Percentiles rank a stretch among this genome's conserved stretches.
Evolutionary conservation across 768 basidiomycete species (phyloP).

Genomic region (Fibroporia radiculosa): DNA sequence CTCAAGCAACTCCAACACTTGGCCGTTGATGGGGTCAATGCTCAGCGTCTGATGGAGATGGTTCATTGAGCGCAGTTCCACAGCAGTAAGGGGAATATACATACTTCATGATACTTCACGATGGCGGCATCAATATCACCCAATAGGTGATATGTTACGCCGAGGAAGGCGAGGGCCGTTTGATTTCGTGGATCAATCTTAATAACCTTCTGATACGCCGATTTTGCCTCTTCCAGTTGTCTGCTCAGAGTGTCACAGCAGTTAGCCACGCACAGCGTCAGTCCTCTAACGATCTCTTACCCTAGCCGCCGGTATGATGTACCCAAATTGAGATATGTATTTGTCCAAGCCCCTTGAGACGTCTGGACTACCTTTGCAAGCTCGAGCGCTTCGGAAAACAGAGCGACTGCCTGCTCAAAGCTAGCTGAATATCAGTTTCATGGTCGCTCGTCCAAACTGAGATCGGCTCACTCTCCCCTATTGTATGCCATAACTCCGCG

Average conservation of each 20-base stretch:
- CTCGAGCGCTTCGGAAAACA: constrained; percentile 73
- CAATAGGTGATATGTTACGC: constrained; percentile 78
- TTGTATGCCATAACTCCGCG: constrained; percentile 89
- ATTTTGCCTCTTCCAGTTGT: constrained; percentile 53
- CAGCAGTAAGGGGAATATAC: constrained; percentile 16
- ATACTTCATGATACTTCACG: constrained; percentile 85
- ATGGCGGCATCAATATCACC: constrained; percentile 76
- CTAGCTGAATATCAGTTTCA: constrained; percentile 34
- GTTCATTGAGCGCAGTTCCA: neutral
- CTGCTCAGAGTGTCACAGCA: constrained; percentile 31
- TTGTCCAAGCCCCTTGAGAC: constrained; percentile 78
- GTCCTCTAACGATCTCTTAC: constrained; percentile 39
- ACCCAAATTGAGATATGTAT: constrained; percentile 88
- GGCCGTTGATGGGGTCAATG: constrained; percentile 75
- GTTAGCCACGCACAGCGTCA: neutral
- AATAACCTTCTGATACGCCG: constrained; percentile 70
- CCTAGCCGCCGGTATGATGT: constrained; percentile 78
- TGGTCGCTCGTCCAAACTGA: no score
- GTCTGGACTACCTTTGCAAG: constrained; percentile 80
- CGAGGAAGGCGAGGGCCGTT: constrained; percentile 78
- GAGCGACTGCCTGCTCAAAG: constrained; percentile 57
- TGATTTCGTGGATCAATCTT: constrained; percentile 82
- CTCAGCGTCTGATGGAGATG: constrained; percentile 50
- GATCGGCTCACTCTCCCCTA: constrained; percentile 59
- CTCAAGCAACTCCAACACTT: constrained; percentile 75